Percentiles rank a stretch among this genome's conserved stretches.
Conservation (phyloP, 2,329 filamentous ascomycete species). For the Thelonectria discophora region DNA sequence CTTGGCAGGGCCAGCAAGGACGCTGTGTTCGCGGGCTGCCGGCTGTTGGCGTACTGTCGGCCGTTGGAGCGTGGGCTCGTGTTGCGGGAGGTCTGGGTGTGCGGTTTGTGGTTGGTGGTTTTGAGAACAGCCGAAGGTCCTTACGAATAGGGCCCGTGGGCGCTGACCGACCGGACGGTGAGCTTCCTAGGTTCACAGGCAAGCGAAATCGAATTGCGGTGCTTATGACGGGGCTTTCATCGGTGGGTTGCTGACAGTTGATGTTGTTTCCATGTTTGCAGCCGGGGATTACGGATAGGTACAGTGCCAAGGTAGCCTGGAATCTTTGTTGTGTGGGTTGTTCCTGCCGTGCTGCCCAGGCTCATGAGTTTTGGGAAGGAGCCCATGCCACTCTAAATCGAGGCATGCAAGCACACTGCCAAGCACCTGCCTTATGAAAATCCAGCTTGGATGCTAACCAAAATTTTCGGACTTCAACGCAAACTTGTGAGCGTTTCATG, state of each 20-base stretch:
- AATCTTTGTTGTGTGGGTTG: background rate
- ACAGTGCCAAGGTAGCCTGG: too few species aligned
- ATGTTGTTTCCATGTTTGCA: background rate
- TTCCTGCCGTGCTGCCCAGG: background rate
- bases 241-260: background rate
- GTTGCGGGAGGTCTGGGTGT: background rate
- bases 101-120: constrained; percentile 26
- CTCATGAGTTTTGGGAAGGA: background rate
- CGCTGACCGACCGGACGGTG: background rate
- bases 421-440: too few species aligned
- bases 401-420: too few species aligned
- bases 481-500: constrained; percentile 35
- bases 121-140: constrained; percentile 15
- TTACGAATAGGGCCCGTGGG: background rate
- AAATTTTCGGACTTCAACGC: background rate
- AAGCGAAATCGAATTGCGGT: constrained; percentile 1
- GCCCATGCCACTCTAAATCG: background rate
- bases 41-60: background rate
- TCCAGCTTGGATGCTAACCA: too few species aligned
- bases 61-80: background rate
- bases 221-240: background rate
- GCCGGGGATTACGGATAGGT: background rate
- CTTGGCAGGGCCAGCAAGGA: constrained; percentile 30
- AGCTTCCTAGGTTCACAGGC: background rate
- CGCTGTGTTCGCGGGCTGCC: background rate